These are phyloP conservation scores for Dothideomycetes sp. DNA, from an alignment of 2,329 filamentous ascomycete species.

Conservation along the genomic window DNA sequence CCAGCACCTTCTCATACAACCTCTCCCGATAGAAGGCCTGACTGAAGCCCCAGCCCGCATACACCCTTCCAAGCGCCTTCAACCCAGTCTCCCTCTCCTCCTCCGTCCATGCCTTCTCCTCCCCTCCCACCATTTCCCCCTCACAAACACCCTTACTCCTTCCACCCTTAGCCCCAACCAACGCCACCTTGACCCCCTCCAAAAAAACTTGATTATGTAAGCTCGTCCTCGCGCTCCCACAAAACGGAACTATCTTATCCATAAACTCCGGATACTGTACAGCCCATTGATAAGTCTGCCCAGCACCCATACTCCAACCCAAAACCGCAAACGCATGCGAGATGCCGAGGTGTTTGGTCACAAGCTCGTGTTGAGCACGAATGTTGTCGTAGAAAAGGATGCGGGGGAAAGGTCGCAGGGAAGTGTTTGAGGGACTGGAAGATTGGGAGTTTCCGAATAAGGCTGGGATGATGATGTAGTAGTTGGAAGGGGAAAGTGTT, in stretches of 20 bases:
- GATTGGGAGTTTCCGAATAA: slow-evolving; percentile 63
- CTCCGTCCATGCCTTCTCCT: slow-evolving; percentile 39
- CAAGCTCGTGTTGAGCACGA: slow-evolving; percentile 53
- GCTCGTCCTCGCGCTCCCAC: slow-evolving; percentile 54
- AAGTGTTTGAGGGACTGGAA: slow-evolving; percentile 55
- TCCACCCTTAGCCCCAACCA: slow-evolving; percentile 49
- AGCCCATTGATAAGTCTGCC: slow-evolving; percentile 42
- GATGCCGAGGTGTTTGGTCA: slow-evolving; percentile 55
- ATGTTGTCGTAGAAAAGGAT: slow-evolving; percentile 62
- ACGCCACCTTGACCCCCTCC: slow-evolving; percentile 52
- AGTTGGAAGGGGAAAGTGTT: slow-evolving; percentile 54
- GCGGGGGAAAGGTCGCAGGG: slow-evolving; percentile 49
- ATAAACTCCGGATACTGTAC: slow-evolving; percentile 6
- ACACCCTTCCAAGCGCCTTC: slow-evolving; percentile 60
- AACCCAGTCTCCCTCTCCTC: slow-evolving; percentile 49
- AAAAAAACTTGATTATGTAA: slow-evolving; percentile 61
- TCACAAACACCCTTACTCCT: slow-evolving; percentile 43
- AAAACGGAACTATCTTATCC: slow-evolving; percentile 47
- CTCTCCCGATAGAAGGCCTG: slow-evolving; percentile 69
- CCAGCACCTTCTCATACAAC: slow-evolving; percentile 55
- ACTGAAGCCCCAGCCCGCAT: slow-evolving; percentile 74
- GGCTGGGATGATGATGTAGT: slow-evolving; percentile 60
- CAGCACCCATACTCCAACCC: slow-evolving; percentile 65
- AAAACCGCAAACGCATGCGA: slow-evolving; percentile 53
- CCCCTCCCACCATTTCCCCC: slow-evolving; percentile 37